phyloP scores from a whole-genome alignment of 257 asterid genomes.

The Solanum bulbocastanum region DNA sequence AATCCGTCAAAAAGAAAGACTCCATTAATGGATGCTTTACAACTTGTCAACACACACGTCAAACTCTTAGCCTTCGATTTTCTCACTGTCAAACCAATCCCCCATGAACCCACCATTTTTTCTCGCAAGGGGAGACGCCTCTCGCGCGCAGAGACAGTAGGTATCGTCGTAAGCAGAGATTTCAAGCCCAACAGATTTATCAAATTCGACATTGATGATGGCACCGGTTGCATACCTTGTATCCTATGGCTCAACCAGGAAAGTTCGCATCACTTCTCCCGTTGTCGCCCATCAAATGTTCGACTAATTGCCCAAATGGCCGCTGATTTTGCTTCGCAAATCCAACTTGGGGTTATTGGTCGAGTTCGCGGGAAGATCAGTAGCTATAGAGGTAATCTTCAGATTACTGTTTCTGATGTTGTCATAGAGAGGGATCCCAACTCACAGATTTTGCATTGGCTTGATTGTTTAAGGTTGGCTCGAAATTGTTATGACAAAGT shows the following conservation, averaged over 20 bases:
- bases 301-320: conserved; percentile 53
- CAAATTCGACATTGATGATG: conserved; percentile 55
- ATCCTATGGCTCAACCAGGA: conserved; percentile 72
- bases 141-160: conserved; percentile 60
- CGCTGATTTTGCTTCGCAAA: conserved; percentile 21
- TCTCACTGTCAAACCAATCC: conserved; percentile 27
- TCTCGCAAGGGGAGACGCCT: conserved; percentile 30
- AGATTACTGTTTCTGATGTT: conserved; percentile 70
- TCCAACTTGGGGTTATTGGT: conserved; percentile 56
- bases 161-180: conserved; percentile 48
- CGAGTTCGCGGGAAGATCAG: conserved; percentile 72
- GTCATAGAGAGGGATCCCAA: conserved; percentile 66
- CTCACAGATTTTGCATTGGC: conserved; percentile 66
- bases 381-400: conserved; percentile 36
- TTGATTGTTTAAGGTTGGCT: conserved; percentile 39
- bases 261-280: conserved; percentile 45
- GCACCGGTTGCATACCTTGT: conserved; percentile 69
- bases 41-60: conserved; percentile 34
- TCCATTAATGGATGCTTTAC: conserved; percentile 22
- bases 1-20: not conserved
- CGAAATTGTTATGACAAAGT: conserved; percentile 29
- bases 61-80: conserved; percentile 57
- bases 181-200: conserved; percentile 52
- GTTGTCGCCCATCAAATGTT: conserved; percentile 58
- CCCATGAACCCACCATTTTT: conserved; percentile 25